Conservation (phyloP, 495 filamentous ascomycete genomes). For the Annulohypoxylon maeteangense region DNA sequence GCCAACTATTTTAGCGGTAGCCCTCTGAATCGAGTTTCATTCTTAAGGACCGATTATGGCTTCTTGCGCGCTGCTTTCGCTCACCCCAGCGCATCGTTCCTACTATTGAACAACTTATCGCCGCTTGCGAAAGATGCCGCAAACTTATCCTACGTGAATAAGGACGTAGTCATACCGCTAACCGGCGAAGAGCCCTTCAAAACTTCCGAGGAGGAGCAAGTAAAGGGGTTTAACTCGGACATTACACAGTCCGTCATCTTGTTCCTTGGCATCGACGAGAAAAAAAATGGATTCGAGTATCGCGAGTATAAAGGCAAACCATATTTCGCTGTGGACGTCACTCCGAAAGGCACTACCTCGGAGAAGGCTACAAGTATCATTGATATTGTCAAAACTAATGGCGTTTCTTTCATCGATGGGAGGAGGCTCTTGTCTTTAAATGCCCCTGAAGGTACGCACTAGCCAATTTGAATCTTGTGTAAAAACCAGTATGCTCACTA, state of each 20-base stretch:
- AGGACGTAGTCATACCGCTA: slow-evolving; percentile 72
- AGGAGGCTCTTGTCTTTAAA: slow-evolving; percentile 53
- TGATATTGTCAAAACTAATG: slow-evolving; percentile 44
- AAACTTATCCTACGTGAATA: slow-evolving; percentile 68
- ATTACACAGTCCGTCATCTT: slow-evolving; percentile 73
- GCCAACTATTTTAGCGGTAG: slow-evolving; percentile 94
- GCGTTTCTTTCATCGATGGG: slow-evolving; percentile 43
- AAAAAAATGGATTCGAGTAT: slow-evolving; percentile 57
- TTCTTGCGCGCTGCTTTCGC: slow-evolving; percentile 82
- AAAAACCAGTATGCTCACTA: not conserved
- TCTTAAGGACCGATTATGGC: slow-evolving; percentile 79
- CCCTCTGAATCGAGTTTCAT: slow-evolving; percentile 74
- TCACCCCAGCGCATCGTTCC: slow-evolving; percentile 75
- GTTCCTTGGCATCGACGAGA: slow-evolving; percentile 89
- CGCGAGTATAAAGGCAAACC: slow-evolving; percentile 76
- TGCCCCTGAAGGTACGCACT: slow-evolving; percentile 55
- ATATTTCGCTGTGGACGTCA: slow-evolving; percentile 90
- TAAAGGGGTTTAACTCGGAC: slow-evolving; percentile 78
- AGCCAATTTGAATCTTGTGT: not conserved
- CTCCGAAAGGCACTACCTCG: slow-evolving; percentile 71
- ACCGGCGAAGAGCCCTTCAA: slow-evolving; percentile 77
- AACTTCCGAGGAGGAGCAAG: slow-evolving; percentile 75
- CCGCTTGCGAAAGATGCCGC: slow-evolving; percentile 72
- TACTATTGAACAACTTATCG: slow-evolving; percentile 81
- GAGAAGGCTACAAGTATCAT: slow-evolving; percentile 64